phyloP scores from a whole-genome alignment of 116 monocot species.

The Papilionanthe hybrid region DNA sequence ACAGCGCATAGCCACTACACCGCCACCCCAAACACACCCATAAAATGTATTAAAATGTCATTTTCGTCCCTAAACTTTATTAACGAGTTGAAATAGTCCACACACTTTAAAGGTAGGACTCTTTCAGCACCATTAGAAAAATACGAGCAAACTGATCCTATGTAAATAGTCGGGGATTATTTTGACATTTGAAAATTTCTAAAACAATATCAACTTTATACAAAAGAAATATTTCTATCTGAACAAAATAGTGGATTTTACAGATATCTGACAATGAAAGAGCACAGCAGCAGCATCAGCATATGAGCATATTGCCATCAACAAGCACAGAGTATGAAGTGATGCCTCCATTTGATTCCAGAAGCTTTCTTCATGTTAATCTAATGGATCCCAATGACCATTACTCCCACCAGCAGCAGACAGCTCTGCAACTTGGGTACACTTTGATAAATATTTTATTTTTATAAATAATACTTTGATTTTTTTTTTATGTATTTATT shows the following conservation, averaged over 20 bases:
- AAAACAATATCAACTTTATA: neutral
- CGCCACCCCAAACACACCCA: too few relatives aligned
- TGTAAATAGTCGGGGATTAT: too few relatives aligned
- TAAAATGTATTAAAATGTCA: too few relatives aligned
- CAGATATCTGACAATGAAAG: conserved; percentile 37
- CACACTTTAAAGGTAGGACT: too few relatives aligned
- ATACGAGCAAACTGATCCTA: too few relatives aligned
- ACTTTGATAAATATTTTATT: neutral
- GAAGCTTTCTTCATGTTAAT: conserved; percentile 25
- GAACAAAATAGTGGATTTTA: neutral
- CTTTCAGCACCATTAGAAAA: too few relatives aligned
- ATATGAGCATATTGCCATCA: conserved; percentile 23
- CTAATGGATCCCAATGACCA: conserved; percentile 20
- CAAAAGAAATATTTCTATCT: neutral
- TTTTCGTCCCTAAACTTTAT: too few relatives aligned
- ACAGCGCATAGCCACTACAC: too few relatives aligned
- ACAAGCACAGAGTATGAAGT: conserved; percentile 15
- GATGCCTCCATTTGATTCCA: conserved; percentile 30
- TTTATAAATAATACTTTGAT: neutral
- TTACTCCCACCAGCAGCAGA: conserved; percentile 22
- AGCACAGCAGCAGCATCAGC: conserved; percentile 27
- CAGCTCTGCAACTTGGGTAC: conserved; percentile 26
- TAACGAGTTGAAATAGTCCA: too few relatives aligned
- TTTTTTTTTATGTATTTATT: neutral
- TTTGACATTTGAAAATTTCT: too few relatives aligned